Evolutionary conservation across 371 early-diverging fungal species (phyloP).

Genomic region (Nematocida major): DNA sequence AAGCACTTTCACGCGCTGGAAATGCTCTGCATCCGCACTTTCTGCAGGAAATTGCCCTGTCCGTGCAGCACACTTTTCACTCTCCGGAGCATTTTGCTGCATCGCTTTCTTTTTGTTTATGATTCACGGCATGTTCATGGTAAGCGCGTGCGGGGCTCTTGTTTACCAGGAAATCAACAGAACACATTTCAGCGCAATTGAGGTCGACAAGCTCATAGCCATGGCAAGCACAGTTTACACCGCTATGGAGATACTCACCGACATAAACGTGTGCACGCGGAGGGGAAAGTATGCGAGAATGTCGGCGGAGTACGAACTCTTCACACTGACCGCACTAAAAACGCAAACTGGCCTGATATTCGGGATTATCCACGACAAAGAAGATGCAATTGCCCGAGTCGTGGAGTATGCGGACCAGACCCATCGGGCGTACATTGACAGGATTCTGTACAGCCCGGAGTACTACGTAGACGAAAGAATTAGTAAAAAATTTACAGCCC

Average conservation of each 20-base stretch:
- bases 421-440: slow-evolving; percentile 5
- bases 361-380: slow-evolving; percentile 14
- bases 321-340: slow-evolving; percentile 9
- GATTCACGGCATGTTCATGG: slow-evolving; percentile 42
- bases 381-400: not conserved
- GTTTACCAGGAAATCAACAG: not conserved
- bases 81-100: no score
- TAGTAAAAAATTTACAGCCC: not conserved
- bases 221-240: slow-evolving; percentile 46
- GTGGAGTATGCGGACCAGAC: not conserved
- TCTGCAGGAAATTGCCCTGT: no score
- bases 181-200: not conserved
- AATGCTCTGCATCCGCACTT: no score
- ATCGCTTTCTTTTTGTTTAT: not conserved
- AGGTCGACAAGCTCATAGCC: slow-evolving; percentile 38
- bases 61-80: no score
- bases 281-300: not conserved
- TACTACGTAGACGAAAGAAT: slow-evolving; percentile 31
- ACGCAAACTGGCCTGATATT: slow-evolving; percentile 39
- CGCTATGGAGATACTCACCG: slow-evolving; percentile 28
- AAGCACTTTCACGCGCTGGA: no score
- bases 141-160: slow-evolving; percentile 19
- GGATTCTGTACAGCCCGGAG: slow-evolving; percentile 18
- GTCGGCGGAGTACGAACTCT: not conserved
- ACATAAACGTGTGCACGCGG: not conserved